A percentile compares a stretch with the other conserved stretches of the same genome.
phyloP scores from a whole-genome alignment of 345 rosid species.

The Boechera divaricarpa region DNA sequence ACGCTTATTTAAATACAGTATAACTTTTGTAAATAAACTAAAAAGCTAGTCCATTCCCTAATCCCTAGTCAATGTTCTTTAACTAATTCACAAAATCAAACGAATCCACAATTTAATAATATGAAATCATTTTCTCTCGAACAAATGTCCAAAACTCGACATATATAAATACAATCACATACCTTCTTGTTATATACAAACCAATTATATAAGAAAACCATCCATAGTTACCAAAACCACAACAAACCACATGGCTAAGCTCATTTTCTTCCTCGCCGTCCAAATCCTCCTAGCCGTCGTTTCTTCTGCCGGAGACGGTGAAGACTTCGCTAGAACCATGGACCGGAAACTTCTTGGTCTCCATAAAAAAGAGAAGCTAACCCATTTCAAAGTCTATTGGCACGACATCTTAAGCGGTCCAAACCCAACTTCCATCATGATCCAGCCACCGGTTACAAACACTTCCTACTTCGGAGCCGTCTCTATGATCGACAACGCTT shows the following conservation, averaged over 20 bases:
- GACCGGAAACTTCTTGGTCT: slow-evolving; percentile 48
- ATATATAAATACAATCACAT: slow-evolving; percentile 31
- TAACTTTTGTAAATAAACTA: background rate
- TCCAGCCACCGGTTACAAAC: slow-evolving; percentile 51
- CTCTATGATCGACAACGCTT: slow-evolving; percentile 69
- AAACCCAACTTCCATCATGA: slow-evolving; percentile 55
- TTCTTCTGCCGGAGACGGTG: slow-evolving; percentile 27
- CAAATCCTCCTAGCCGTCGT: slow-evolving; percentile 29
- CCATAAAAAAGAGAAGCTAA: slow-evolving; percentile 59
- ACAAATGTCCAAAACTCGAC: slow-evolving; percentile 13
- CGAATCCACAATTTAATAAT: background rate
- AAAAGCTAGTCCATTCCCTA: background rate
- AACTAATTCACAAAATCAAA: slow-evolving; percentile 27
- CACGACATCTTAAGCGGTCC: slow-evolving; percentile 65
- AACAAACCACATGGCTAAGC: slow-evolving; percentile 33
- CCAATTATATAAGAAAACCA: slow-evolving; percentile 13
- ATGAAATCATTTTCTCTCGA: background rate
- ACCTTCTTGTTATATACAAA: slow-evolving; percentile 6
- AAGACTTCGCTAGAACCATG: slow-evolving; percentile 47
- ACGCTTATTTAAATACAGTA: background rate
- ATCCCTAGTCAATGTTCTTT: slow-evolving; percentile 26
- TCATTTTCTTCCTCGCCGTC: slow-evolving; percentile 35
- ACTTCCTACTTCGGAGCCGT: slow-evolving; percentile 53
- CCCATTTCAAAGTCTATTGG: slow-evolving; percentile 69
- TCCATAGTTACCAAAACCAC: background rate